These are phyloP conservation scores for Arthrobotrys iridis DNA, from an alignment of 2,329 filamentous ascomycete species.

Conservation along the genomic window DNA sequence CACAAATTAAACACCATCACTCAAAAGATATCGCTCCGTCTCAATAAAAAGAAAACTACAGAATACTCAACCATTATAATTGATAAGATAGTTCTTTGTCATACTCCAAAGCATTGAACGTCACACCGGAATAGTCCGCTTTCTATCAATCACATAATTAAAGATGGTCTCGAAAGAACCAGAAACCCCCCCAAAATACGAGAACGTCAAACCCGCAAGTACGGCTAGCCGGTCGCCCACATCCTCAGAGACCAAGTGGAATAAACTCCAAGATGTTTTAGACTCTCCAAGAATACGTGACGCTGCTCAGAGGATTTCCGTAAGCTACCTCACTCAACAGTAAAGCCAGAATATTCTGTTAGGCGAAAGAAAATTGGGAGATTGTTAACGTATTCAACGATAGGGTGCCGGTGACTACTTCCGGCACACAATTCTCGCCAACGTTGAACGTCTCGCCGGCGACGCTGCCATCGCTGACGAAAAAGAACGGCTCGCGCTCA, in stretches of 20 bases:
- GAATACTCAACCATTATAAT: too few species aligned
- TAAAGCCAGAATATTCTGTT: not conserved
- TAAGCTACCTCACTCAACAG: not conserved
- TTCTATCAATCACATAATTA: not conserved
- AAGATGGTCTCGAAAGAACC: not conserved
- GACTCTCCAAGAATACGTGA: conserved; percentile 16
- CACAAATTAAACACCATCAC: not conserved
- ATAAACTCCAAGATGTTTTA: not conserved
- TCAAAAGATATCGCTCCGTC: too few species aligned
- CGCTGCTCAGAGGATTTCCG: conserved; percentile 9
- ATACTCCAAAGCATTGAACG: not conserved
- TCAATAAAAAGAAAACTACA: too few species aligned
- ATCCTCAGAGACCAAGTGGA: not conserved
- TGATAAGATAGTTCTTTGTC: too few species aligned
- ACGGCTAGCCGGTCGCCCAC: not conserved
- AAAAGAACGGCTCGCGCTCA: conserved; percentile 28
- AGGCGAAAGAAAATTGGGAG: not conserved
- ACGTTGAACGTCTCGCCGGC: conserved; percentile 37
- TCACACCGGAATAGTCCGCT: not conserved
- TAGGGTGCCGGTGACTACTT: conserved; percentile 47
- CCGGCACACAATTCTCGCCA: conserved; percentile 26
- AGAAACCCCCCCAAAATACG: conserved; percentile 27
- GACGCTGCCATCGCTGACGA: conserved; percentile 25
- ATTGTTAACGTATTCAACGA: not conserved
- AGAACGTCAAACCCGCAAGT: not conserved